Percentiles rank a stretch among this genome's conserved stretches.
These are phyloP conservation scores for Saturnispora sekii DNA, from an alignment of 805 yeast species.

Conservation along the genomic window DNA sequence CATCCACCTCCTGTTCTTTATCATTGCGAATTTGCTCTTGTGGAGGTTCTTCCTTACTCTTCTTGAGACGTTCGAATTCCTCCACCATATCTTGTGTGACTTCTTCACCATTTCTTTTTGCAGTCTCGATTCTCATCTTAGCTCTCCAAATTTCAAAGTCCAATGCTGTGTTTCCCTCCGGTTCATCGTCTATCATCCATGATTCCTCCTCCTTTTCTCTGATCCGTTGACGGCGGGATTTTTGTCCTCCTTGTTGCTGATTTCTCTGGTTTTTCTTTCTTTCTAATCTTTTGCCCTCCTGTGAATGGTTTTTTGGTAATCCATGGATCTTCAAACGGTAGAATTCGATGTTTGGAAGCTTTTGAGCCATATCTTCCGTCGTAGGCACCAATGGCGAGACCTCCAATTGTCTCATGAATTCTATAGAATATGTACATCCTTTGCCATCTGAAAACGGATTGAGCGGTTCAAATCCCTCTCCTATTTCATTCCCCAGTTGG, in stretches of 20 bases:
- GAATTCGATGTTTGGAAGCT: constrained; percentile 39
- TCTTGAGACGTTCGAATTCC: not conserved
- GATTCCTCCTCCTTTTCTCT: constrained; percentile 14
- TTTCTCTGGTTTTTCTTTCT: too few species aligned
- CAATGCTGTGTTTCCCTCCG: constrained; percentile 41
- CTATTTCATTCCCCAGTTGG: constrained; percentile 15
- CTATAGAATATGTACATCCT: constrained; percentile 1
- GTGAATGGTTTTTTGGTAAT: not conserved
- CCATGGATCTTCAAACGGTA: constrained; percentile 32
- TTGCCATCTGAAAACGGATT: not conserved
- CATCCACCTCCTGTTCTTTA: constrained; percentile 1
- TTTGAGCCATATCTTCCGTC: constrained; percentile 16
- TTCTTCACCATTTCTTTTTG: constrained; percentile 35
- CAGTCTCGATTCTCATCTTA: constrained; percentile 42
- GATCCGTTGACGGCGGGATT: constrained; percentile 13
- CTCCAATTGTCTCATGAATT: constrained; percentile 5
- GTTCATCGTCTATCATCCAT: constrained; percentile 30
- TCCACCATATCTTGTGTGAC: constrained; percentile 18
- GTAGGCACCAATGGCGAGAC: constrained; percentile 10
- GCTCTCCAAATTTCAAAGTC: constrained; percentile 55
- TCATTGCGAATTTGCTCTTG: not conserved
- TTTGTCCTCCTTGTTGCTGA: not conserved
- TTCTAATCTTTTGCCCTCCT: constrained; percentile 5
- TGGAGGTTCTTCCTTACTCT: not conserved
- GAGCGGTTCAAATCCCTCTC: not conserved